Base-by-base conservation (phyloP, 192 early-diverging fungal genomes). In the Coemansia sp. region DNA sequence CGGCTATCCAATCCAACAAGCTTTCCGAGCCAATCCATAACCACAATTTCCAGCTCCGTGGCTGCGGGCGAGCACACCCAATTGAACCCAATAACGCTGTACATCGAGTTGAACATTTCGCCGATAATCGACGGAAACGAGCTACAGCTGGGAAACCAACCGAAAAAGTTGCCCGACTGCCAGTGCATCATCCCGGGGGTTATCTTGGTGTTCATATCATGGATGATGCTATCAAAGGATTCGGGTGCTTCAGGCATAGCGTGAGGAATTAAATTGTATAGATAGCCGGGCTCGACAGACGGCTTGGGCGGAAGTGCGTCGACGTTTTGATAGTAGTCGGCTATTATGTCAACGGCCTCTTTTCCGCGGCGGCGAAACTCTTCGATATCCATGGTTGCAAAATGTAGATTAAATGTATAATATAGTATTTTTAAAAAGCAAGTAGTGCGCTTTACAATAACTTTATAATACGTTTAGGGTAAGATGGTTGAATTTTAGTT, bases 121-220 rank as follows among this genome's bases (percentile, higher is more conserved):
- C 82, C 86, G 3, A 88, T 59, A 29, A 88, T 81, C 7, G 68
- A 56, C 0, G 84, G 83, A 31, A 83, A 88, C 10, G 82, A 83
- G 38, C 65, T 70, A 49, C 64, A 83, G 46, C 70, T 42, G 7
- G 85, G 85, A 48, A 66, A 88, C 74, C 82, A 88, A 33, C 69
- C 80, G 45, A 82, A 88, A 58, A 87, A 88, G 72, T 85, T 84
- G 0, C 68, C 71, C 10, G 82, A 83, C 71, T 88, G 86, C 87
- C 87, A 88, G 69, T 87, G 86, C 1, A 86, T 87, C 14, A 88
- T 77, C 2, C 87, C 86, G 2, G 86, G 87, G 52, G 87, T 74
- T 47, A 88, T 88, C 57, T 83, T 84, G 8, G 51, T 49, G 43
- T 82, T 51, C 24, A 89, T 69, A 40, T 89, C 73, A 3, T 43